phyloP scores from a whole-genome alignment of 495 filamentous ascomycete genomes.

The Lasiosphaeriaceae sp. region DNA sequence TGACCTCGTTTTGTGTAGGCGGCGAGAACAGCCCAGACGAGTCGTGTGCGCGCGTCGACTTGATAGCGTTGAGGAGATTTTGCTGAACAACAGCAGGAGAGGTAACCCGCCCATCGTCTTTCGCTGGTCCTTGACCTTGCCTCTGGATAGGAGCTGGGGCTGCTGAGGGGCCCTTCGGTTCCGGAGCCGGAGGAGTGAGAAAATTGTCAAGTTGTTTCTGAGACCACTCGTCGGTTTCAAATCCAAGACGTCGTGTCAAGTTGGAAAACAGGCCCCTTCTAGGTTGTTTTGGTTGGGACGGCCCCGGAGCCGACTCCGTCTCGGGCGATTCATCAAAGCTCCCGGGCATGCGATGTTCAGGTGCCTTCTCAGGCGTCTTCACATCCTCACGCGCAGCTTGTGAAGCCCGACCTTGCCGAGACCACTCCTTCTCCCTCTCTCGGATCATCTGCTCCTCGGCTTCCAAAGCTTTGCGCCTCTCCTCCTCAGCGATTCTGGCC shows the following conservation, averaged over 20 bases:
- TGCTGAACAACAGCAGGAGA: conserved; percentile 52
- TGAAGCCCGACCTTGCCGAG: conserved; percentile 36
- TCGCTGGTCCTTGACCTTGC: conserved; percentile 1
- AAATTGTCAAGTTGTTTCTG: conserved; percentile 41
- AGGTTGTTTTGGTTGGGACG: conserved; percentile 13
- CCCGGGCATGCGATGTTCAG: conserved; percentile 26
- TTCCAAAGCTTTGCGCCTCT: conserved; percentile 70
- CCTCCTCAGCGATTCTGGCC: conserved; percentile 76
- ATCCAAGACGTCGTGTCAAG: conserved; percentile 59
- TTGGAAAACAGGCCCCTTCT: conserved; percentile 57
- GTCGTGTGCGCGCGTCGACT: conserved; percentile 75
- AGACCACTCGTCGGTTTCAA: conserved; percentile 46
- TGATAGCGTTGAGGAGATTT: conserved; percentile 76
- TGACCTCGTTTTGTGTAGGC: conserved; percentile 68
- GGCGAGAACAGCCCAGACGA: conserved; percentile 65
- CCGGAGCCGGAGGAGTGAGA: conserved; percentile 16
- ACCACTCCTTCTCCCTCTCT: conserved; percentile 54
- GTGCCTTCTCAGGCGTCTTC: conserved; percentile 29
- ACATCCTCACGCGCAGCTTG: conserved; percentile 27
- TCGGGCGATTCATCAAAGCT: conserved; percentile 61
- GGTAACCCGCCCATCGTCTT: conserved; percentile 45
- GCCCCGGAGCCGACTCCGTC: conserved; percentile 26
- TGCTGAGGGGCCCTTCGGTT: not conserved
- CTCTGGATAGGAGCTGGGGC: not conserved
- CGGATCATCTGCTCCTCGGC: conserved; percentile 66